These are phyloP conservation scores for Calocybe gangraenosa DNA, from an alignment of 768 basidiomycete species.

Conservation along the genomic window DNA sequence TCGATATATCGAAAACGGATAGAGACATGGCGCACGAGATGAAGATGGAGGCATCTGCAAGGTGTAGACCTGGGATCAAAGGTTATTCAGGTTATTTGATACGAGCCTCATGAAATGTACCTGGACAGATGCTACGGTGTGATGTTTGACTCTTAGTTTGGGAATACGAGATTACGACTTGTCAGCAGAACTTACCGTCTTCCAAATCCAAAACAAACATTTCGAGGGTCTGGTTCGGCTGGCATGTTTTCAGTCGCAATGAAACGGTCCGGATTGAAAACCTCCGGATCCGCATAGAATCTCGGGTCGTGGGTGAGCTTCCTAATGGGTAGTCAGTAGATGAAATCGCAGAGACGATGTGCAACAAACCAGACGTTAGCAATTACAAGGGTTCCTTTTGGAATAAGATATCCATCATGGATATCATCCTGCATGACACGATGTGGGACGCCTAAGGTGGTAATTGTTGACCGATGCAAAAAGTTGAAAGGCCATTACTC, in stretches of 20 bases:
- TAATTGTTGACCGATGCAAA: conserved; percentile 8
- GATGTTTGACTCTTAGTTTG: conserved; percentile 4
- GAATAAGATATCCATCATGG: conserved; percentile 59
- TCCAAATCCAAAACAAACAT: conserved; percentile 67
- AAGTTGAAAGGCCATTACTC: conserved; percentile 8
- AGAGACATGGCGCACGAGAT: conserved; percentile 49
- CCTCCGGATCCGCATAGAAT: conserved; percentile 48
- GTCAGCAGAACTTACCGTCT: conserved; percentile 39
- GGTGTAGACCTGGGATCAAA: conserved; percentile 36
- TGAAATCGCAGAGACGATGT: conserved; percentile 10
- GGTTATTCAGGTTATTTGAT: conserved; percentile 3
- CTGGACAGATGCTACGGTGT: conserved; percentile 43
- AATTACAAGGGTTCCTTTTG: conserved; percentile 51
- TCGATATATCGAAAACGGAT: conserved; percentile 48
- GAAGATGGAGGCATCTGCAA: conserved; percentile 52
- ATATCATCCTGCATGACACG: conserved; percentile 56
- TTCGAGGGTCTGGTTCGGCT: conserved; percentile 54
- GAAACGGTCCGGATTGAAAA: conserved; percentile 61
- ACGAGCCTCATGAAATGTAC: conserved; percentile 21
- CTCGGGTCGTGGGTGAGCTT: conserved; percentile 51
- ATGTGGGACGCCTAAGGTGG: conserved; percentile 43
- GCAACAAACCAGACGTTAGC: conserved; percentile 44
- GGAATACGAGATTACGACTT: not conserved
- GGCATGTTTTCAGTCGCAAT: conserved; percentile 36
- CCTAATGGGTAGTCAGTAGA: conserved; percentile 25